Conservation (phyloP, 1,139 yeast species). For the Protomyces gravidus region DNA sequence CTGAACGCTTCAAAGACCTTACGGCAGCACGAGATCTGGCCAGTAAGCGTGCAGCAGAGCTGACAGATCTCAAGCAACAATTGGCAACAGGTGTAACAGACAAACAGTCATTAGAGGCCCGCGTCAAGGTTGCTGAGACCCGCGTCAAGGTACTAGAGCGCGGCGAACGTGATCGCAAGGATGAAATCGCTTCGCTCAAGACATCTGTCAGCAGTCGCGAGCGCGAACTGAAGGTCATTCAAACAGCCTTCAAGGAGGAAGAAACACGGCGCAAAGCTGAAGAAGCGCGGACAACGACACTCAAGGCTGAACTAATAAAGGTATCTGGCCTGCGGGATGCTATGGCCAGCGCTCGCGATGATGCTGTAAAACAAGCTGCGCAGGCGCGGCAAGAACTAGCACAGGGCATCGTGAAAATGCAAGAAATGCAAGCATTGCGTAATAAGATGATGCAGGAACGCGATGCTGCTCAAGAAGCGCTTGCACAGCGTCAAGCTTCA, state of each 20-base stretch:
- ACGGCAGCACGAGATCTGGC: conserved; percentile 13
- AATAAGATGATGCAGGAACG: conserved; percentile 45
- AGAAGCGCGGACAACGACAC: conserved; percentile 9
- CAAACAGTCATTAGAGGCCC: conserved; percentile 36
- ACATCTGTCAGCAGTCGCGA: conserved; percentile 16
- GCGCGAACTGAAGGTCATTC: conserved; percentile 23
- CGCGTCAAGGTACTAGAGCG: conserved; percentile 28
- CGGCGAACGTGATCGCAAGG: conserved; percentile 21
- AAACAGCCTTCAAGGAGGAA: conserved; percentile 25
- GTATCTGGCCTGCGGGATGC: conserved; percentile 13
- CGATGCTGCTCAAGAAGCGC: conserved; percentile 47
- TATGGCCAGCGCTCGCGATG: conserved; percentile 11
- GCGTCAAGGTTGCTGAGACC: conserved; percentile 29
- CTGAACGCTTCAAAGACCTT: conserved; percentile 28
- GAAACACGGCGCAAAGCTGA: conserved; percentile 22
- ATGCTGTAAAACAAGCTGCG: conserved; percentile 3
- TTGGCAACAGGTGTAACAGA: conserved; percentile 31
- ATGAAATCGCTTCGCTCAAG: conserved; percentile 34
- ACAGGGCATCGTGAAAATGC: conserved; percentile 4
- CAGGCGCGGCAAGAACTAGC: conserved; percentile 11
- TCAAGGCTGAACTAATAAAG: conserved; percentile 13
- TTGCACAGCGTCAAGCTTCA: conserved; percentile 49
- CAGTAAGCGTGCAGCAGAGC: conserved; percentile 10
- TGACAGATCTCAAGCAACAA: conserved; percentile 22
- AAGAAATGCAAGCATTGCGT: conserved; percentile 34